A percentile compares a stretch with the other conserved stretches of the same genome.
phyloP scores from a whole-genome alignment of 495 filamentous ascomycete species.

The Penicillium diatomitis region DNA sequence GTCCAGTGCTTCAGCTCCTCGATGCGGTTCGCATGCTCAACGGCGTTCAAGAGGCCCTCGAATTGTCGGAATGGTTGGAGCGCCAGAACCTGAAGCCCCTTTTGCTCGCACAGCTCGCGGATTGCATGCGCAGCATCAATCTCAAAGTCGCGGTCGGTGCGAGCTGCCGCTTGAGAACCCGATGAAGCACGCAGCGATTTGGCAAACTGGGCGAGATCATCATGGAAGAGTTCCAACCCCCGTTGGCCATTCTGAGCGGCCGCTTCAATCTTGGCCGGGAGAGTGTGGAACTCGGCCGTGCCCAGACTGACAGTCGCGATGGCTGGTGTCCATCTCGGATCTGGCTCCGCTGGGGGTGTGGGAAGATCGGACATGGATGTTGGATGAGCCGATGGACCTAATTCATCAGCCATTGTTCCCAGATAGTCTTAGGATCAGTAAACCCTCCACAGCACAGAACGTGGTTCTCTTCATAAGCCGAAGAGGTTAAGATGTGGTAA shows the following conservation, averaged over 20 bases:
- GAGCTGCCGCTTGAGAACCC: neutral
- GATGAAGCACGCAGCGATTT: conserved; percentile 8
- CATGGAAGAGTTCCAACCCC: conserved; percentile 21
- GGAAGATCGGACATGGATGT: conserved; percentile 10
- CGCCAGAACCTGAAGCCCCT: conserved; percentile 47
- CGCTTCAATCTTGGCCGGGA: conserved; percentile 15
- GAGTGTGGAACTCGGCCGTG: conserved; percentile 10
- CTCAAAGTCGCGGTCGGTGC: conserved; percentile 15
- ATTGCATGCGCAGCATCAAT: conserved; percentile 48
- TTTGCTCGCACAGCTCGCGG: conserved; percentile 41
- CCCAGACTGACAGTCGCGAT: conserved; percentile 21
- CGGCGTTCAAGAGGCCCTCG: conserved; percentile 54
- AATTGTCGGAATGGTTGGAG: conserved; percentile 69
- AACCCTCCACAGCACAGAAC: too few species aligned
- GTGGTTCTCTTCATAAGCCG: too few species aligned
- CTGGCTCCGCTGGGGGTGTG: conserved; percentile 6
- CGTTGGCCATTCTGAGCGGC: conserved; percentile 13
- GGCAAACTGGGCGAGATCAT: conserved; percentile 18
- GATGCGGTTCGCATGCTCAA: conserved; percentile 43
- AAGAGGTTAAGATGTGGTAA: too few species aligned
- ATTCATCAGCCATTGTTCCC: too few species aligned
- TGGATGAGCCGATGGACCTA: neutral
- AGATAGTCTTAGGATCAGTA: too few species aligned
- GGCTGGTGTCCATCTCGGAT: conserved; percentile 15
- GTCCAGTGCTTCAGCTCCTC: conserved; percentile 56